Evolutionary conservation across 2,329 filamentous ascomycete species (phyloP), one percentile per base, ranked within the genome.

Genomic region (Hypocreales sp.): DNA sequence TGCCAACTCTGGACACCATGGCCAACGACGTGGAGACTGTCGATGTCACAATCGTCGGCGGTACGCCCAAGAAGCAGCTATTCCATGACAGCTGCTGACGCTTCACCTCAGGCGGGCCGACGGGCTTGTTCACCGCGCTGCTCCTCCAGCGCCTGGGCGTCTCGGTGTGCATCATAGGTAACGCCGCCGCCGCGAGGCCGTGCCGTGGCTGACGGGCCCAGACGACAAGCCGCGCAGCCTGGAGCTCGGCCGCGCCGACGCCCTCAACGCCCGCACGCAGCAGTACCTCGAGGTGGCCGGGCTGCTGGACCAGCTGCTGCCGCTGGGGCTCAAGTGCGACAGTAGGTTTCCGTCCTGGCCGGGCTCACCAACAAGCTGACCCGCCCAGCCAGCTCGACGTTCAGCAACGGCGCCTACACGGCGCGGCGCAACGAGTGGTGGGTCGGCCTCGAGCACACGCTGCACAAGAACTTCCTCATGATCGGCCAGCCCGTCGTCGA

Each of bases 401-500:
- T 60, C 28, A 49, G 49, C 4, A 42, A 57, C 7, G 60, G 60
- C 1, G 42, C 50, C n/a, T 62, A 62, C 42, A 57, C 52, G 25
- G 60, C 58, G 15, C 50, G 56, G 1, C 59, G 62, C 28, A 61
- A 50, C 34, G 41, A 55, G 12, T 64, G 59, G 59, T 62, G 60
- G 59, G 53, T 55, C 8, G 42, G 51, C 10, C 50, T 64, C 5
- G 46, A 60, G 25, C 50, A 62, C 35, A 50, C 50, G 4, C 40
- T 55, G 14, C 58, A 60, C 38, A 60, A 53, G 34, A 61, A 61
- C 34, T 62, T 64, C 14, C 46, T 64, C 24, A 63, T 64, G 59
- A 55, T 64, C 27, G 59, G 60, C 5, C 60, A 64, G 33, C 54
- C 60, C 1, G 53, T 53, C 8, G 47, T 64, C 0, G 60, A 64